Base-by-base conservation (phyloP, 2,329 filamentous ascomycete genomes). In the Malbranchea cinnamomea region DNA sequence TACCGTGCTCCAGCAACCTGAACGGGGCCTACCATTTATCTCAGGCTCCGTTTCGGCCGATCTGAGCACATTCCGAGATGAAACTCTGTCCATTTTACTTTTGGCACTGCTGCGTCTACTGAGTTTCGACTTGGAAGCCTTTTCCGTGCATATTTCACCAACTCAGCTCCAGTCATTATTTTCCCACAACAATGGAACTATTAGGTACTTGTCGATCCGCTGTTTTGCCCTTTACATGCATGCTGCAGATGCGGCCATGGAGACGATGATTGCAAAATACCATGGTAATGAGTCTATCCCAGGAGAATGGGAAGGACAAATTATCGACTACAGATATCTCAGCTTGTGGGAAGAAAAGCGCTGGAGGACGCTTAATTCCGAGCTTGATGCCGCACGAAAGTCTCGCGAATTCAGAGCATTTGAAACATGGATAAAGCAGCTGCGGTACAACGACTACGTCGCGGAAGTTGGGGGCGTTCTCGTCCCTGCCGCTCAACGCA, bases 171-270 rank as follows among this genome's bases (percentile, higher is more conserved):
- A 84, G 54, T 55, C 56, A 17, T 60, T 91, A 8, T 78, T 93
- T 42, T 59, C 62, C 25, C 66, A 72, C 44, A 31, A 52, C 26
- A 63, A 67, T 41, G 59, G 56, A 35, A 58, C 68, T 10, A 68
- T 92, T 29, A 72, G 79, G 54, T 93, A 85, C 53, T 63, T 95
- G 37, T 78, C 84, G 9, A 68, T 92, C 33, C 72, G 83, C 39
- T 71, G 85, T 35, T 79, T 93, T 40, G 84, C 78, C 46, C 64
- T 82, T 38, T 71, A 83, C 34, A 71, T 91, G 42, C 73, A 74
- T 44, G 79, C 79, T 17, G 78, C 89, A 3, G 89, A 98, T 52
- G 62, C 67, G 39, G 81, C 81, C 38, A 65, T 79, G 27, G 77
- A 91, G 46, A 62, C 68, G 28, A 75, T 92, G 50, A 56, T 91